Conservation (phyloP, 2,329 filamentous ascomycete genomes). For the Raffaelea albimanens region DNA sequence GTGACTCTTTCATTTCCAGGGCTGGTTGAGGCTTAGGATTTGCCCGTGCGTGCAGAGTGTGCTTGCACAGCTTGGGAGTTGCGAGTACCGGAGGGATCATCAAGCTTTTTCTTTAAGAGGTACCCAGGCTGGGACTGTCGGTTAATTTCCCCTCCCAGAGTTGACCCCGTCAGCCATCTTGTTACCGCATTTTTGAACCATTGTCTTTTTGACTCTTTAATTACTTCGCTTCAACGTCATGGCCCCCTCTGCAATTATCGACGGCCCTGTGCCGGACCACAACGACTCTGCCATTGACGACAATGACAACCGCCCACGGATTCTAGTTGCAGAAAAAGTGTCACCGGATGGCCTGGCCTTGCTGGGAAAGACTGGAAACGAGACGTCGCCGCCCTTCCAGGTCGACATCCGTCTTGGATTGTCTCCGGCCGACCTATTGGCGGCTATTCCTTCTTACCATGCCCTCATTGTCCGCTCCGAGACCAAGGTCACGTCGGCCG, state of each 20-base stretch:
- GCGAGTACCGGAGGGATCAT: too few species aligned
- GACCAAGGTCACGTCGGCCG: constrained; percentile 64
- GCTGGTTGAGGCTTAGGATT: too few species aligned
- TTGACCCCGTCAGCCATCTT: too few species aligned
- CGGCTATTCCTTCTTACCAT: constrained; percentile 62
- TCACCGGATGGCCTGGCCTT: constrained; percentile 68
- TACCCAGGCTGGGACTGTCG: too few species aligned
- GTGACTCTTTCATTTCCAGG: background rate
- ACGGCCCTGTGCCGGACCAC: constrained; percentile 10
- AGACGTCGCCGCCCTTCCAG: constrained; percentile 38
- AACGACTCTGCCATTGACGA: constrained; percentile 15
- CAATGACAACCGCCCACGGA: constrained; percentile 16
- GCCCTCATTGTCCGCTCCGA: constrained; percentile 73
- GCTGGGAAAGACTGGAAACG: constrained; percentile 24
- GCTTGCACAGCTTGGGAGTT: too few species aligned
- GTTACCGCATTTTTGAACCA: too few species aligned
- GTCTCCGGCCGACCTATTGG: constrained; percentile 47
- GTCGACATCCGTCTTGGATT: constrained; percentile 60
- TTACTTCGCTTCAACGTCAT: constrained; percentile 7
- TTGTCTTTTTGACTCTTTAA: too few species aligned
- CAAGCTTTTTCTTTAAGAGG: too few species aligned
- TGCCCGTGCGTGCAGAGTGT: too few species aligned
- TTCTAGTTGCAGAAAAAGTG: constrained; percentile 72
- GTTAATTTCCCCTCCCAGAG: too few species aligned
- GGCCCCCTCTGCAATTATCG: constrained; percentile 19